Conservation (phyloP, 768 basidiomycete genomes). For the Paxillus involutus region DNA sequence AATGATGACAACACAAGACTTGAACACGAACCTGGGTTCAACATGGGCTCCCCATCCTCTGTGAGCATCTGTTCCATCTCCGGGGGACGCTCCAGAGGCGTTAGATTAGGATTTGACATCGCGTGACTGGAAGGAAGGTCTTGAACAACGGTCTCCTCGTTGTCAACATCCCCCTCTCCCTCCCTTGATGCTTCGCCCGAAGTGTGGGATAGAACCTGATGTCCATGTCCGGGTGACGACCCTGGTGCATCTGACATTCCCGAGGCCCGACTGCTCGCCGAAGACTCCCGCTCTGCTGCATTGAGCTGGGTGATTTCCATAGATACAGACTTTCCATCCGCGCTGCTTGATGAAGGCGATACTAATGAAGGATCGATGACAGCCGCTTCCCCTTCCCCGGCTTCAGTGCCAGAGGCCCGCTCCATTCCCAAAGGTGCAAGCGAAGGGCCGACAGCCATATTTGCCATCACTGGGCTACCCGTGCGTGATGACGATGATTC, state of each 20-base stretch:
- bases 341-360: constrained; percentile 14
- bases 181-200: constrained; percentile 8
- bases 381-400: constrained; percentile 15
- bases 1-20: background rate
- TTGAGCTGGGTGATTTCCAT: constrained; percentile 30
- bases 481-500: constrained; percentile 28
- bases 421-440: constrained; percentile 16
- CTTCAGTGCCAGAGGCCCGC: constrained; percentile 4
- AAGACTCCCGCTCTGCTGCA: constrained; percentile 31
- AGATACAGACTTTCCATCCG: constrained; percentile 17
- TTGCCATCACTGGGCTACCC: constrained; percentile 20
- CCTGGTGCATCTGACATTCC: constrained; percentile 5
- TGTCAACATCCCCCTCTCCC: constrained; percentile 9
- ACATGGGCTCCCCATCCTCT: constrained; percentile 65
- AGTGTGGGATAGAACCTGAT: constrained; percentile 5
- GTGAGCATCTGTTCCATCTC: constrained; percentile 57
- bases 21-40: constrained; percentile 58
- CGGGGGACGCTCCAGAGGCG: constrained; percentile 34
- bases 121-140: constrained; percentile 16
- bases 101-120: constrained; percentile 11
- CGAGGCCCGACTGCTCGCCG: constrained; percentile 4
- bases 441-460: constrained; percentile 24
- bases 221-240: constrained; percentile 6
- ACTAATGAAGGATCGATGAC: constrained; percentile 42
- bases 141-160: constrained; percentile 15